Base-by-base conservation (phyloP, 257 asterid genomes). In the Coffea eugenioides region DNA sequence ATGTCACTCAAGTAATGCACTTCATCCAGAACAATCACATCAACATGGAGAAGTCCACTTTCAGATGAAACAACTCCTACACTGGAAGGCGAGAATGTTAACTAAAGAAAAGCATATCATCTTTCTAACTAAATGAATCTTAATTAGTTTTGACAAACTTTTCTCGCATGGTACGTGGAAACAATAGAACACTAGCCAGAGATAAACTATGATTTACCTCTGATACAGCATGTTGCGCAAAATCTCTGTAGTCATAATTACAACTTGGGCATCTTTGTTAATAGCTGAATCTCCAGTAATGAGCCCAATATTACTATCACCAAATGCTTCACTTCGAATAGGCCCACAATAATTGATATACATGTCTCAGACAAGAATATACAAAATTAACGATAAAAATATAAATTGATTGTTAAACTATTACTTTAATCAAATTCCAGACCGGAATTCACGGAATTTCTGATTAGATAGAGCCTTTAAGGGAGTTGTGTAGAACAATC, bases 371-470 rank as follows among this genome's bases (percentile, higher is more conserved):
- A 64, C 75, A 80, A 73, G 69, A 31, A 51, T 77, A 23, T 45
- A 45, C 23, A 49, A 74, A n/a, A 31, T 39, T 39, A 39, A 39
- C 74, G 66, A 75, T 36, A 20, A 48, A 62, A 46, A n/a, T 21
- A 15, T 57, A 45, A 6, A 52, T 14, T 21, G 16, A 34, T 52
- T 23, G 27, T 64, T 0, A 25, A 59, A 18, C 75, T 15, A 73
- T 46, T 75, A 52, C 54, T 21, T 27, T 45, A 45, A 69, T 62
- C 79, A 84, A 64, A 64, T 64, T 69, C 36, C 88, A 62, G 59
- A 92, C 98, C 98, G 97, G 83, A 96, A 94, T 85, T 96, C 99
- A 52, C 98, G 97, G 79, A 96, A 94, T 84, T 96, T 96, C 92
- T 96, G 98, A 83, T 96, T 96, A 5, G 99, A 96, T 82, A 96